phyloP scores from a whole-genome alignment of 2,329 filamentous ascomycete species.

The Colletotrichum magnum region DNA sequence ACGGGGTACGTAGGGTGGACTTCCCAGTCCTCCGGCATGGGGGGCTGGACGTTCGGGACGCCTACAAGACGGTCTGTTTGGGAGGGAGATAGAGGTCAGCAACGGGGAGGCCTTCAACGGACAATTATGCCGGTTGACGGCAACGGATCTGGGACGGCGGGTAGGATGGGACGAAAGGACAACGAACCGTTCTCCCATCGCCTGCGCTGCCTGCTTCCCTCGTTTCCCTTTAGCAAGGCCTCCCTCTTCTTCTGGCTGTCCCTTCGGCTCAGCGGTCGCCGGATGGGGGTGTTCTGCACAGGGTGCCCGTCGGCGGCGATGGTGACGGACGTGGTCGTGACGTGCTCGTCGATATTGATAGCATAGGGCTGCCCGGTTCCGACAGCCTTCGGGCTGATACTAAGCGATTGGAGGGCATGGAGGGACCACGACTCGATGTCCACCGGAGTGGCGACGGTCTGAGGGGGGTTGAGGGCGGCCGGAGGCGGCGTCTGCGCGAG shows the following conservation, averaged over 20 bases:
- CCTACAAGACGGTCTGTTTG: conserved; percentile 82
- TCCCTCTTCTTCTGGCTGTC: conserved; percentile 77
- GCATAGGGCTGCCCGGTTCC: conserved; percentile 76
- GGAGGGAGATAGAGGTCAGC: neutral
- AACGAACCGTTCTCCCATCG: conserved; percentile 91
- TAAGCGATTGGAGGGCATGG: conserved; percentile 68
- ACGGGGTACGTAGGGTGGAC: conserved; percentile 85
- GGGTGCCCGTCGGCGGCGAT: conserved; percentile 40
- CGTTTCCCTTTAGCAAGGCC: conserved; percentile 87
- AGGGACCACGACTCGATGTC: conserved; percentile 79
- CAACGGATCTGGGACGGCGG: neutral
- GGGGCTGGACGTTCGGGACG: conserved; percentile 89
- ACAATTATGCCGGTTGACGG: neutral
- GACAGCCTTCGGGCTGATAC: conserved; percentile 67
- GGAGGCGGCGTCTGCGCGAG: conserved; percentile 34
- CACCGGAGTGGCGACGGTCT: conserved; percentile 52
- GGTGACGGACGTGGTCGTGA: conserved; percentile 17
- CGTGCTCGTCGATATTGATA: conserved; percentile 80
- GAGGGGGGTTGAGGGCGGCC: conserved; percentile 42
- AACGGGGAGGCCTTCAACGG: neutral
- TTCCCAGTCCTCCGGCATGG: conserved; percentile 85
- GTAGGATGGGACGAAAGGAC: neutral
- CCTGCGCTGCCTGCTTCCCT: conserved; percentile 87
- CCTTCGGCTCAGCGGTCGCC: conserved; percentile 62
- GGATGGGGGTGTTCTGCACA: conserved; percentile 51